These are phyloP conservation scores for Clonostachys byssicola DNA, from an alignment of 2,329 filamentous ascomycete genomes.

Conservation along the genomic window DNA sequence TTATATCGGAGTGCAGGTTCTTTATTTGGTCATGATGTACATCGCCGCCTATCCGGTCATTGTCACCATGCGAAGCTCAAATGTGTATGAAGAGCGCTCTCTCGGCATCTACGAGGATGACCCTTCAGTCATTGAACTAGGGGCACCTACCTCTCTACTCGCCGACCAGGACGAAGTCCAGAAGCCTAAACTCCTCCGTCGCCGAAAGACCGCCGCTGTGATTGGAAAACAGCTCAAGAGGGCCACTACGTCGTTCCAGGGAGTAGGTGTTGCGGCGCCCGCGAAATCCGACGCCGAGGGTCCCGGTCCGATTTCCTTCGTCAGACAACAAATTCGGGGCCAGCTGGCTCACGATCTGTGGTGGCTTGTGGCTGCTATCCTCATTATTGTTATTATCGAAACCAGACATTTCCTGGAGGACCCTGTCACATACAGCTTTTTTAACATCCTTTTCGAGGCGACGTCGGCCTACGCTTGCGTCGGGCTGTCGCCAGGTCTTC, in stretches of 20 bases:
- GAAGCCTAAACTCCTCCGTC: conserved; percentile 9
- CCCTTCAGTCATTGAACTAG: background rate
- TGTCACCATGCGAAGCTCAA: conserved; percentile 63
- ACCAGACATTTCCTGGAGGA: conserved; percentile 46
- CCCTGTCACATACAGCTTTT: conserved; percentile 49
- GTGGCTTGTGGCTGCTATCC: conserved; percentile 57
- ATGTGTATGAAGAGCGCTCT: conserved; percentile 67
- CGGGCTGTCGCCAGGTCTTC: conserved; percentile 54
- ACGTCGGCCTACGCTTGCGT: conserved; percentile 57
- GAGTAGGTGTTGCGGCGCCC: conserved; percentile 29
- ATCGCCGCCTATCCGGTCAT: conserved; percentile 60
- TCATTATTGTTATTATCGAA: conserved; percentile 58
- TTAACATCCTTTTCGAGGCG: conserved; percentile 57
- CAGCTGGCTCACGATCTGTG: conserved; percentile 66
- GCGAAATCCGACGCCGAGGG: conserved; percentile 12
- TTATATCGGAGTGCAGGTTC: conserved; percentile 53
- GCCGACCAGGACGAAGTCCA: conserved; percentile 13
- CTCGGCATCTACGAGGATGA: conserved; percentile 52
- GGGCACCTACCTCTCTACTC: conserved; percentile 7
- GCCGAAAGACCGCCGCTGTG: conserved; percentile 14
- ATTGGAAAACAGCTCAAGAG: conserved; percentile 25
- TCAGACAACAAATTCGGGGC: conserved; percentile 54
- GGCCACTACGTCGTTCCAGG: conserved; percentile 31
- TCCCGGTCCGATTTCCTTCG: conserved; percentile 38
- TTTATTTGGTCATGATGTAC: conserved; percentile 65